Evolutionary conservation across 345 rosid genomes (phyloP).

Genomic region (Syzygium oleosum): DNA sequence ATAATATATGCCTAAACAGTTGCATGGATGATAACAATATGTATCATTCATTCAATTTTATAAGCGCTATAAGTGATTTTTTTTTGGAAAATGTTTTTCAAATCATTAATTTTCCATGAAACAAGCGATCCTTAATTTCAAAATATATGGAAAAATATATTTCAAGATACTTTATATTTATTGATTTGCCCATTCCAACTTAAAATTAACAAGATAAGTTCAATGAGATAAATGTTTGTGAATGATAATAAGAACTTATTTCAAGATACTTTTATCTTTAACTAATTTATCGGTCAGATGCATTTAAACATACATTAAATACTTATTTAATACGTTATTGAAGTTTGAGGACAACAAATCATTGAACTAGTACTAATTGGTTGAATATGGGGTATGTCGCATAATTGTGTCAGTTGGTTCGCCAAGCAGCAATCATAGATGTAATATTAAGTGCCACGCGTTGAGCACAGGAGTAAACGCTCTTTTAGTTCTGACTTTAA

Average conservation of each 20-base stretch:
- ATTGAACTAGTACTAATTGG: not conserved
- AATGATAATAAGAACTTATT: not conserved
- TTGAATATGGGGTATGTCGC: not conserved
- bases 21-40: no score
- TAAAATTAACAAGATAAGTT: not conserved
- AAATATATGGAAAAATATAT: not conserved
- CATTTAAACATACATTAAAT: not conserved
- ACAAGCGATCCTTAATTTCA: no score
- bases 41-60: no score
- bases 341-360: not conserved
- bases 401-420: not conserved
- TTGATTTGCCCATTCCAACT: not conserved
- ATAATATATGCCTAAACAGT: no score
- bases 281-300: not conserved
- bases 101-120: no score
- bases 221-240: not conserved
- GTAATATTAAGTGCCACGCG: not conserved
- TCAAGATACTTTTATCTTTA: not conserved
- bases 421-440: not conserved
- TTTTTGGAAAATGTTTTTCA: no score
- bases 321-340: not conserved
- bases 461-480: not conserved
- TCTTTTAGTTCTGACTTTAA: not conserved
- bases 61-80: no score
- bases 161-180: not conserved